phyloP scores from a whole-genome alignment of 148 eudicot species.

The Heliamphora exappendiculata region DNA sequence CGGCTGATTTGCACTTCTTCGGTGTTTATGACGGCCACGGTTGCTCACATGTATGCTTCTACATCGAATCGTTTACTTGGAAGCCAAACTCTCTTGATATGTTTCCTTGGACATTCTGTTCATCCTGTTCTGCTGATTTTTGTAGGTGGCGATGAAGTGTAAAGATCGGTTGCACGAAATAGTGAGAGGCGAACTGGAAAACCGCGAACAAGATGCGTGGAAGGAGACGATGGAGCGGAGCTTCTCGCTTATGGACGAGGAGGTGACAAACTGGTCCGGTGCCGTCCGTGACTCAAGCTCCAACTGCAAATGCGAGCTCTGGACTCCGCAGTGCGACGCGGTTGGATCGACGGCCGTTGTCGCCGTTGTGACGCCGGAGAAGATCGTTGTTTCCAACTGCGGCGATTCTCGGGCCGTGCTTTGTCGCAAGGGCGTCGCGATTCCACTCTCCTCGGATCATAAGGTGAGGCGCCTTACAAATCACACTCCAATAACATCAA shows the following conservation, averaged over 20 bases:
- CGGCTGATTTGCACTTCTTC: conserved; percentile 25
- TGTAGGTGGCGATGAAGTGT: conserved; percentile 42
- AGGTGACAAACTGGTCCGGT: conserved; percentile 19
- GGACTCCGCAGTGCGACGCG: conserved; percentile 45
- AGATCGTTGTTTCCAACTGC: conserved; percentile 36
- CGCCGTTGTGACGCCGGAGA: conserved; percentile 33
- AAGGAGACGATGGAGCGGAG: conserved; percentile 21
- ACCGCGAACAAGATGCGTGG: conserved; percentile 10
- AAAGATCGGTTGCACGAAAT: conserved; percentile 41
- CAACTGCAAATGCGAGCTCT: conserved; percentile 37
- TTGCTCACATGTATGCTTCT: conserved; percentile 33
- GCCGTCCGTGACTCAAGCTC: not conserved
- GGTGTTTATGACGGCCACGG: conserved; percentile 53
- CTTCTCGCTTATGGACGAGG: conserved; percentile 38
- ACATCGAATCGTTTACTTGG: not conserved
- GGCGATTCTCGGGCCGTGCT: conserved; percentile 48
- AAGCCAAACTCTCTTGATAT: not conserved
- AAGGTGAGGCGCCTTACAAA: conserved; percentile 21
- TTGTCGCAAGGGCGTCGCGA: conserved; percentile 31
- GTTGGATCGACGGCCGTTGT: conserved; percentile 51
- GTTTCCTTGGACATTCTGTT: not conserved
- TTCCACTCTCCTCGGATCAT: conserved; percentile 41
- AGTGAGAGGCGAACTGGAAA: conserved; percentile 23
- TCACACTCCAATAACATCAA: not conserved
- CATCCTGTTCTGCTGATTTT: not conserved